A percentile compares a stretch with the other conserved stretches of the same genome.
These are phyloP conservation scores for Cercophora scortea DNA, from an alignment of 495 filamentous ascomycete species.

Conservation along the genomic window DNA sequence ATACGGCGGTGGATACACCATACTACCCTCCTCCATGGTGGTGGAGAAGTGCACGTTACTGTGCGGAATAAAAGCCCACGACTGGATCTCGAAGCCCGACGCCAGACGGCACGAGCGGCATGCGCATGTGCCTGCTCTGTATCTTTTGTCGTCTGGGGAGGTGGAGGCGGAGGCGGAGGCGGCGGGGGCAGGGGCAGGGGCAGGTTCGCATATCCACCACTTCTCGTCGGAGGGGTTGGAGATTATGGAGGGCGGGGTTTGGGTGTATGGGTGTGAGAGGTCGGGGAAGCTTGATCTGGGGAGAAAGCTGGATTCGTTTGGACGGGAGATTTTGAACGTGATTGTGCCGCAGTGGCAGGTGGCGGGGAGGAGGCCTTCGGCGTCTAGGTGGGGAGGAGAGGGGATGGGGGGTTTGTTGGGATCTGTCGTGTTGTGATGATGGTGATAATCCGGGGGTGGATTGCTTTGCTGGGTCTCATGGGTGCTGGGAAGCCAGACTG, in stretches of 20 bases:
- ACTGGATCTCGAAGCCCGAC: constrained; percentile 59
- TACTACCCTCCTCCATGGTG: neutral
- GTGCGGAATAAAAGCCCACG: constrained; percentile 61
- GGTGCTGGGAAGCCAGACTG: constrained; percentile 33
- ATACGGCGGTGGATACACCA: constrained; percentile 19
- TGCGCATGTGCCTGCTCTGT: constrained; percentile 57
- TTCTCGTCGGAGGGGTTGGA: constrained; percentile 28
- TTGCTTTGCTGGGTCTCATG: constrained; percentile 7
- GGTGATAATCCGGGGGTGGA: neutral
- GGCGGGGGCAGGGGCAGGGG: neutral
- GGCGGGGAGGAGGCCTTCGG: constrained; percentile 22
- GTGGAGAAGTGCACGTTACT: constrained; percentile 44
- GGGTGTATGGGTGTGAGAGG: constrained; percentile 20
- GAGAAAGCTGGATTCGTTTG: constrained; percentile 16
- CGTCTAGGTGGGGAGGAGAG: neutral
- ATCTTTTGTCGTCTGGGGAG: constrained; percentile 25
- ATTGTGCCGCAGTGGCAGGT: constrained; percentile 35
- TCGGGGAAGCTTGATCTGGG: constrained; percentile 25
- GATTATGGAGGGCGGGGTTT: constrained; percentile 34
- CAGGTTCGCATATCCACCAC: constrained; percentile 28
- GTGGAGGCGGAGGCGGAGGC: neutral
- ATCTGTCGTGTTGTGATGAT: neutral
- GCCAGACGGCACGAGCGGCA: constrained; percentile 55
- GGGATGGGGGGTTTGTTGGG: neutral
- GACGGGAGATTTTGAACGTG: constrained; percentile 33